phyloP scores from a whole-genome alignment of 176 grass and related monocot genomes.

The Zea mays region DNA sequence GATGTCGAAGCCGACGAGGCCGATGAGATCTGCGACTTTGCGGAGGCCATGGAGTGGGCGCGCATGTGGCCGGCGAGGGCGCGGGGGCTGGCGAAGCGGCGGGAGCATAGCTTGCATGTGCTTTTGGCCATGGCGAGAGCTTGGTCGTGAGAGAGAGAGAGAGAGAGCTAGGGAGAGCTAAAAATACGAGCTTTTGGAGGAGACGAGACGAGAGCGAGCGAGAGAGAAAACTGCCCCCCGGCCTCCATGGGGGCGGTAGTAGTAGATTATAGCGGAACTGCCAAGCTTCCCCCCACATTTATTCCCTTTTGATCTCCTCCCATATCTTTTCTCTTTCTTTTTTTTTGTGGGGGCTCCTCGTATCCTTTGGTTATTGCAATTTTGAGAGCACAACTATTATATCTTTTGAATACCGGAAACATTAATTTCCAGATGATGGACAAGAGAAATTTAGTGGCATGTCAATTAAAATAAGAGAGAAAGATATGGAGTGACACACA shows the following conservation, averaged over 20 bases:
- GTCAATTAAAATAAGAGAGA: neutral
- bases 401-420: neutral
- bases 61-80: slow-evolving; percentile 79
- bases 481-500: neutral
- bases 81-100: slow-evolving; percentile 65
- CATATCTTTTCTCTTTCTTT: neutral
- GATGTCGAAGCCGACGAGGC: slow-evolving; percentile 52
- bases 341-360: slow-evolving; percentile 16
- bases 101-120: slow-evolving; percentile 70
- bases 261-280: slow-evolving; percentile 50
- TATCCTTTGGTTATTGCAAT: slow-evolving; percentile 12
- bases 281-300: slow-evolving; percentile 47
- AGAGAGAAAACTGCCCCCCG: neutral
- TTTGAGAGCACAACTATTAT: neutral
- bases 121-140: slow-evolving; percentile 63
- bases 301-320: slow-evolving; percentile 25
- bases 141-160: slow-evolving; percentile 5
- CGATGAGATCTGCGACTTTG: slow-evolving; percentile 50
- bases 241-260: slow-evolving; percentile 31
- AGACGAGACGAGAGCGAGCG: slow-evolving; percentile 24
- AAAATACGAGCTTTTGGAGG: slow-evolving; percentile 46
- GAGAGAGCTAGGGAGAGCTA: slow-evolving; percentile 27
- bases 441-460: neutral
- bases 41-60: slow-evolving; percentile 53
- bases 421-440: neutral